Evolutionary conservation across 208 protist genomes (phyloP).

Genomic region (Trypanosoma lewisi): DNA sequence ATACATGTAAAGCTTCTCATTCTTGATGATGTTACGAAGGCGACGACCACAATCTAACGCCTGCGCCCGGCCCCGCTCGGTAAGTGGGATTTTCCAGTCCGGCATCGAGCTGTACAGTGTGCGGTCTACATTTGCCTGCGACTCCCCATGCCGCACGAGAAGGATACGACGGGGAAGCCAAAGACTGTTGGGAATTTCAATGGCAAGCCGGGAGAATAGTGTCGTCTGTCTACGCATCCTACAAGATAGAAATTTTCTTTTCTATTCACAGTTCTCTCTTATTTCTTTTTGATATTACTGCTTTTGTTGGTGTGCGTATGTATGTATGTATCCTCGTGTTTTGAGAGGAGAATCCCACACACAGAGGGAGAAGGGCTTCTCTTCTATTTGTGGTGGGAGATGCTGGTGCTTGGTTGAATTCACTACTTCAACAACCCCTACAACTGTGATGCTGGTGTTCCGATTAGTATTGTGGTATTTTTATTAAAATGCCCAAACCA

Average conservation of each 20-base stretch:
- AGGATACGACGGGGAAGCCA: slow-evolving; percentile 82
- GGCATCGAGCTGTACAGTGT: slow-evolving; percentile 78
- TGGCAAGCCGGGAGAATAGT: neutral
- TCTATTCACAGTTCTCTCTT: neutral
- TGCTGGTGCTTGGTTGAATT: too few species aligned
- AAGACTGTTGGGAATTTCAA: slow-evolving; percentile 24
- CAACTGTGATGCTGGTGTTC: too few species aligned
- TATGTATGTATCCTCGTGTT: neutral
- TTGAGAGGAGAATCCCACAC: neutral
- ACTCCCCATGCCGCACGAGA: slow-evolving; percentile 86
- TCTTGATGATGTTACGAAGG: slow-evolving; percentile 68
- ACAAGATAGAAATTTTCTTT: slow-evolving; percentile 4
- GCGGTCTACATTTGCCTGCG: slow-evolving; percentile 76
- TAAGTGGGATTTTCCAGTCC: slow-evolving; percentile 91
- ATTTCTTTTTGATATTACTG: neutral
- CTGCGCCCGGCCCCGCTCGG: slow-evolving; percentile 69
- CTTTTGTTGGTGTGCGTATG: neutral
- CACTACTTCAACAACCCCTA: too few species aligned
- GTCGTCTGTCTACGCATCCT: neutral
- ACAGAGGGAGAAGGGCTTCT: neutral
- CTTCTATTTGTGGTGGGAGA: neutral
- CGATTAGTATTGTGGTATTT: too few species aligned
- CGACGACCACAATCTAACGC: slow-evolving; percentile 77
- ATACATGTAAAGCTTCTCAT: slow-evolving; percentile 86
- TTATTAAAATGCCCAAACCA: too few species aligned